Conservation (phyloP, 352 stramenopile species). For the Phytopythium boreale region DNA sequence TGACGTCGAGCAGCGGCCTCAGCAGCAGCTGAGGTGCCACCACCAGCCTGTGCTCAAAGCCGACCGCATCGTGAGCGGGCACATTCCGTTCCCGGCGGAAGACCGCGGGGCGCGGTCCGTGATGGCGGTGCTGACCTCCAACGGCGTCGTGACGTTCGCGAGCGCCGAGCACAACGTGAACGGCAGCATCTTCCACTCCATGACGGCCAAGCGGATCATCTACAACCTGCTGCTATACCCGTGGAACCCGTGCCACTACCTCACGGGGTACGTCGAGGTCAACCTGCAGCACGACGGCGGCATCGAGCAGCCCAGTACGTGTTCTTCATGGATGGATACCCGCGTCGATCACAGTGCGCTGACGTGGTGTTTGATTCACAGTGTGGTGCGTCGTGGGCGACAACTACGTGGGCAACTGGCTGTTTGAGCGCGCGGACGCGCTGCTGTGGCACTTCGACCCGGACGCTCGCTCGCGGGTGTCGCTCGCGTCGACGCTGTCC, state of each 20-base stretch:
- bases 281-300: slow-evolving; percentile 37
- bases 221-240: slow-evolving; percentile 31
- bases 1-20: slow-evolving; percentile 16
- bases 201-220: slow-evolving; percentile 38
- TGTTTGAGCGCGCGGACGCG: slow-evolving; percentile 34
- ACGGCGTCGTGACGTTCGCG: slow-evolving; percentile 34
- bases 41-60: slow-evolving; percentile 20
- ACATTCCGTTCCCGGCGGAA: slow-evolving; percentile 26
- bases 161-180: slow-evolving; percentile 41
- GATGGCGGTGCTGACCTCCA: slow-evolving; percentile 28
- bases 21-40: slow-evolving; percentile 14
- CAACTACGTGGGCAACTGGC: slow-evolving; percentile 33
- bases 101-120: slow-evolving; percentile 17
- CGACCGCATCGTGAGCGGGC: slow-evolving; percentile 30
- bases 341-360: neutral
- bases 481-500: slow-evolving; percentile 1
- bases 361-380: slow-evolving; percentile 4
- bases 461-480: neutral
- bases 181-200: slow-evolving; percentile 30
- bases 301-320: slow-evolving; percentile 44
- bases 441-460: slow-evolving; percentile 46
- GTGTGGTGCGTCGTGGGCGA: slow-evolving; percentile 47
- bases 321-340: neutral
- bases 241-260: slow-evolving; percentile 40
- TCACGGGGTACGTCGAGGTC: slow-evolving; percentile 44